Evolutionary conservation across 2,329 filamentous ascomycete genomes (phyloP).

Genomic region (Aureobasidium melanogenum): DNA sequence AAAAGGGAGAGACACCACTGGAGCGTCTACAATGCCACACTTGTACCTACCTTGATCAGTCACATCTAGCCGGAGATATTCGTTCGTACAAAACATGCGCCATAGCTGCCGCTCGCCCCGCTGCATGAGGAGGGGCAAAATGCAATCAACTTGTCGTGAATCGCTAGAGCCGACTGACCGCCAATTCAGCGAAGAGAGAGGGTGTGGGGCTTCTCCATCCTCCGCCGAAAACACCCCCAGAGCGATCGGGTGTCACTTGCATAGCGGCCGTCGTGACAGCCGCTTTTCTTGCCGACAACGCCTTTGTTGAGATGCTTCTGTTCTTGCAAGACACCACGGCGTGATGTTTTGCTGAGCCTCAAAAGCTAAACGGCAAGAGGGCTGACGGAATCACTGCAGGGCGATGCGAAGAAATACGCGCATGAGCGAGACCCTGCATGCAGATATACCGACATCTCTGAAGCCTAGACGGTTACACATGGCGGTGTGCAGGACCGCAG

Average conservation of each 20-base stretch:
- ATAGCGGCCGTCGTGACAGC: background rate
- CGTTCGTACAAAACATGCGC: background rate
- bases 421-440: slow-evolving; percentile 6
- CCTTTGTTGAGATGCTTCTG: background rate
- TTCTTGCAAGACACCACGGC: background rate
- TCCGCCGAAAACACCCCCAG: background rate
- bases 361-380: background rate
- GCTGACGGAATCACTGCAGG: background rate
- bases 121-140: slow-evolving; percentile 3
- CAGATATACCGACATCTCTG: background rate
- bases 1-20: background rate
- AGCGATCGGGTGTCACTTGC: background rate
- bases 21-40: background rate
- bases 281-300: background rate
- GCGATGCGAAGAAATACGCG: background rate
- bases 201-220: background rate
- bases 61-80: background rate
- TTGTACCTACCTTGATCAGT: background rate
- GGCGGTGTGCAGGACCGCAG: background rate
- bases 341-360: background rate
- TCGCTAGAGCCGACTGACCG: background rate
- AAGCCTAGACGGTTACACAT: slow-evolving; percentile 4
- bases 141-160: background rate
- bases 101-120: background rate
- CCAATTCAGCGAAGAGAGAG: background rate